These are phyloP conservation scores for Xerocomellus dryophilus DNA, from an alignment of 768 basidiomycete genomes.

Conservation along the genomic window DNA sequence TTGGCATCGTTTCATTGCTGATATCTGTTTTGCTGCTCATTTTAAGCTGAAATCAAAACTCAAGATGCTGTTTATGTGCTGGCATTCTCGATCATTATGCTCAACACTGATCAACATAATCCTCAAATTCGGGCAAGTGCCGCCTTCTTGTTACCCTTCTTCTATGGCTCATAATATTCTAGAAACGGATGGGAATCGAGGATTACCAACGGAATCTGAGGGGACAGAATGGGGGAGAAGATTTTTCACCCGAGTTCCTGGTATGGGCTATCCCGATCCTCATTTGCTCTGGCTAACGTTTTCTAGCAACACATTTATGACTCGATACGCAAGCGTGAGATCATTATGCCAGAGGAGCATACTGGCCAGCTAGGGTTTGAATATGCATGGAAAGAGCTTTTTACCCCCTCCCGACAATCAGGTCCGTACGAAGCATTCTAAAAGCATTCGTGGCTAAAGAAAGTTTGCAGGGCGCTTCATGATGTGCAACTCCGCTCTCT, in stretches of 20 bases:
- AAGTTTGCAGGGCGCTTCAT: conserved; percentile 56
- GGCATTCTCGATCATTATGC: conserved; percentile 94
- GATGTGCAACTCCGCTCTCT: conserved; percentile 72
- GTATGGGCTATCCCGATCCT: conserved; percentile 39
- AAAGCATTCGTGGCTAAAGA: conserved; percentile 5
- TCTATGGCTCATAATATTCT: conserved; percentile 6
- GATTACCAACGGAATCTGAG: conserved; percentile 91
- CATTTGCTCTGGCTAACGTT: conserved; percentile 8
- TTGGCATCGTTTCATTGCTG: background rate
- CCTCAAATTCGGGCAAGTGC: conserved; percentile 79
- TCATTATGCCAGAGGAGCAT: conserved; percentile 97
- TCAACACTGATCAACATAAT: conserved; percentile 96
- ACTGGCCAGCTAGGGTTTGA: conserved; percentile 96
- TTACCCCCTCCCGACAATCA: conserved; percentile 75
- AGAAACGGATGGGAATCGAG: conserved; percentile 97
- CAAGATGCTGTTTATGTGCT: conserved; percentile 94
- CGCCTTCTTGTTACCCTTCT: background rate
- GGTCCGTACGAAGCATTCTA: conserved; percentile 44
- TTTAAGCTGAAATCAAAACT: conserved; percentile 77
- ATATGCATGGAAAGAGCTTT: conserved; percentile 96
- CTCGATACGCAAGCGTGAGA: conserved; percentile 90
- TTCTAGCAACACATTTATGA: conserved; percentile 84
- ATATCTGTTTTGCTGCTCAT: background rate
- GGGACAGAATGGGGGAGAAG: conserved; percentile 82
- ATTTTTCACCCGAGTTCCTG: conserved; percentile 85